phyloP scores from a whole-genome alignment of 1,139 yeast genomes.

The Zygotorulaspora mrakii region DNA sequence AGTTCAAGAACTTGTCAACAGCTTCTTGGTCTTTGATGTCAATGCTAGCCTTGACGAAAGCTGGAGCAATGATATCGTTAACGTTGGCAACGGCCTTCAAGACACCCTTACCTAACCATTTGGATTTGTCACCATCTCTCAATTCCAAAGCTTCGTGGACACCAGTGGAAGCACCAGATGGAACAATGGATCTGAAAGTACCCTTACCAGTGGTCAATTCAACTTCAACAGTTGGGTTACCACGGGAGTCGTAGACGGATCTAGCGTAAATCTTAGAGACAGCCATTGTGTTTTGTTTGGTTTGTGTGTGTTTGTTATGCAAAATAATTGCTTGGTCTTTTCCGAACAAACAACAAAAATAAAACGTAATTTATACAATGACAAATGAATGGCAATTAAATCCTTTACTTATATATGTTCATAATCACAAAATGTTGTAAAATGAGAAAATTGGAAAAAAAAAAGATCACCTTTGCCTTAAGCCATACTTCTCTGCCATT shows the following conservation, averaged over 20 bases:
- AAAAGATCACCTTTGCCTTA: constrained; percentile 5
- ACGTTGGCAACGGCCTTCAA: constrained; percentile 88
- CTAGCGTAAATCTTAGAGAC: constrained; percentile 75
- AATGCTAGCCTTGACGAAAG: constrained; percentile 65
- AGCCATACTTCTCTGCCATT: constrained; percentile 10
- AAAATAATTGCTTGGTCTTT: constrained; percentile 23
- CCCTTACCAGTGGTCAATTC: constrained; percentile 85
- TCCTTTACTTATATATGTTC: constrained; percentile 13
- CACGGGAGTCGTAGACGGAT: constrained; percentile 95
- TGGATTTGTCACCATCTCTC: constrained; percentile 90
- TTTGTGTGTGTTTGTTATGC: constrained; percentile 15
- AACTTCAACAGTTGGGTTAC: constrained; percentile 97
- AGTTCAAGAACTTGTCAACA: constrained; percentile 71
- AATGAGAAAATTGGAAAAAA: neutral
- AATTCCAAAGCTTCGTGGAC: constrained; percentile 91
- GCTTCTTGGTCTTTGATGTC: constrained; percentile 76
- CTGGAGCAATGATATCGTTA: constrained; percentile 85
- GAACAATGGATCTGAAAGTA: constrained; percentile 86
- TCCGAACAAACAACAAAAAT: constrained; percentile 4
- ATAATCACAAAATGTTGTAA: constrained; percentile 3
- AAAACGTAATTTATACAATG: constrained; percentile 2
- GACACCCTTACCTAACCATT: constrained; percentile 97
- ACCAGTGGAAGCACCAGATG: constrained; percentile 97
- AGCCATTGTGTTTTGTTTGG: constrained; percentile 41
- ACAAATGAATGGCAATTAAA: constrained; percentile 1